These are phyloP conservation scores for Sclerotinia glacialis DNA, from an alignment of 2,329 filamentous ascomycete species.

Conservation along the genomic window DNA sequence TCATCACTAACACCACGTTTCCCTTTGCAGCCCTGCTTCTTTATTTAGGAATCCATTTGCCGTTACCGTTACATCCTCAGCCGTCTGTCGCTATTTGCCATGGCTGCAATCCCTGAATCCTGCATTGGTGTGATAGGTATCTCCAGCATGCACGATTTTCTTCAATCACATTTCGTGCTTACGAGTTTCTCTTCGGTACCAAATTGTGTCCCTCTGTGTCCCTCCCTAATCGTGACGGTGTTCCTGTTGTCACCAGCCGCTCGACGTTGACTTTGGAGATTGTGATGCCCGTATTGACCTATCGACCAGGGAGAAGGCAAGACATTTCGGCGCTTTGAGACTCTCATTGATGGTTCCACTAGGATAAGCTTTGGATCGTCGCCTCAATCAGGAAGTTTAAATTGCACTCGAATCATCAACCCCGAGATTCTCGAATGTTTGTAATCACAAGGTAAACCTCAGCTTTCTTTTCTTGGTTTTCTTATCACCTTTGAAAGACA, in stretches of 20 bases:
- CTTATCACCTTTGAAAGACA: no score
- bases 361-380: conserved; percentile 17
- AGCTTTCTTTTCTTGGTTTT: not conserved
- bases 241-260: conserved; percentile 5
- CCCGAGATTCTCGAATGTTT: conserved; percentile 1
- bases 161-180: conserved; percentile 5
- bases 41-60: not conserved
- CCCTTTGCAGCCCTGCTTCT: not conserved
- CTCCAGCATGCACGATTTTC: not conserved
- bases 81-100: not conserved
- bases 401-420: not conserved
- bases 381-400: conserved; percentile 16
- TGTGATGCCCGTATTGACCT: not conserved
- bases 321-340: conserved; percentile 6
- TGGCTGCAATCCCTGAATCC: not conserved
- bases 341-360: not conserved
- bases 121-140: not conserved
- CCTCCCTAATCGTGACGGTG: not conserved
- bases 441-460: not conserved
- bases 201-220: conserved; percentile 5
- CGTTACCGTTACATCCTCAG: not conserved
- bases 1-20: conserved; percentile 1
- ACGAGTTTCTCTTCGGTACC: conserved; percentile 1
- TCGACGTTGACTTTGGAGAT: conserved; percentile 10
- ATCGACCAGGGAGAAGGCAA: not conserved